A percentile compares a stretch with the other conserved stretches of the same genome.
Evolutionary conservation across 2,329 filamentous ascomycete genomes (phyloP).

Genomic region (Ophiostoma sp.): DNA sequence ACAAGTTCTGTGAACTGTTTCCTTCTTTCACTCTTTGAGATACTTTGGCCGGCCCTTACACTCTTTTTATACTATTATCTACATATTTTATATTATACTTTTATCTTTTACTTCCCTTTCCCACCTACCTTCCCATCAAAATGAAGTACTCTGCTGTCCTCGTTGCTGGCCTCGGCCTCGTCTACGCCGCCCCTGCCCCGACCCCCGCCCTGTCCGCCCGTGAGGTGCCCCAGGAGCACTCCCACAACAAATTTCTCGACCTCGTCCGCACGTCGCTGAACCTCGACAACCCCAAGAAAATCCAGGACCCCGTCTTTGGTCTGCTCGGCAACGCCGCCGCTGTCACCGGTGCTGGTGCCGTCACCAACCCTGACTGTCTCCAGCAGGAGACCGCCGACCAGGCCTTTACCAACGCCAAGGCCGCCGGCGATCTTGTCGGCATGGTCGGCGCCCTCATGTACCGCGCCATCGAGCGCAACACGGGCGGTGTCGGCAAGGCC

Average conservation of each 20-base stretch:
- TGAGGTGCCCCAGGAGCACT: constrained; percentile 50
- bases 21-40: constrained; percentile 25
- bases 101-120: not conserved
- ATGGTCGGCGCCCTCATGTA: constrained; percentile 51
- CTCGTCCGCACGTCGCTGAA: constrained; percentile 37
- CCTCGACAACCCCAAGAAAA: constrained; percentile 45
- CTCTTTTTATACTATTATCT: not conserved
- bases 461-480: constrained; percentile 56
- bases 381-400: constrained; percentile 55
- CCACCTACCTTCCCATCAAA: constrained; percentile 14
- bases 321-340: constrained; percentile 44
- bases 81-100: constrained; percentile 5
- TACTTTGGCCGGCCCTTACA: constrained; percentile 15
- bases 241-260: constrained; percentile 42
- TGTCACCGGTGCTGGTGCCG: constrained; percentile 31
- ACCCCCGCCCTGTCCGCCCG: constrained; percentile 30
- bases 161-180: constrained; percentile 23
- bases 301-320: constrained; percentile 44
- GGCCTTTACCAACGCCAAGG: constrained; percentile 57
- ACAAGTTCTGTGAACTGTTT: constrained; percentile 28
- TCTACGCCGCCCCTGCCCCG: constrained; percentile 21
- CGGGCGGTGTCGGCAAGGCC: constrained; percentile 50
- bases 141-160: constrained; percentile 26
- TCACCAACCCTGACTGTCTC: constrained; percentile 49
- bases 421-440: constrained; percentile 46